A percentile compares a stretch with the other conserved stretches of the same genome.
Evolutionary conservation across 371 early-diverging fungal genomes (phyloP).

Genomic region (Apophysomyces elegans): DNA sequence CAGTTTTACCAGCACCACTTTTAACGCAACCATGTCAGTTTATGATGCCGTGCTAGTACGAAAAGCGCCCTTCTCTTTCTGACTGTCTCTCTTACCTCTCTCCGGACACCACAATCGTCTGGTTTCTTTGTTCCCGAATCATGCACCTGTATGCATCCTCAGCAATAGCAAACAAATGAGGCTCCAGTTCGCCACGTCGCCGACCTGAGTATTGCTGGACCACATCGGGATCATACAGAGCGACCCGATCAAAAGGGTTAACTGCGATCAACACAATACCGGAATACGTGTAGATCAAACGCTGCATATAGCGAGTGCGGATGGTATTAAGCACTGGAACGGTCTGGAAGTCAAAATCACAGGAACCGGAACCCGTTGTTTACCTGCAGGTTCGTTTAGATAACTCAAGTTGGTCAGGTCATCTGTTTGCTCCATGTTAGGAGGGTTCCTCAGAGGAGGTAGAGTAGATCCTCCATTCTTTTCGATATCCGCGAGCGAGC

Average conservation of each 20-base stretch:
- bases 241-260: conserved; percentile 92
- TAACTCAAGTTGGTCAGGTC: conserved; percentile 89
- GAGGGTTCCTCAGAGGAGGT: conserved; percentile 91
- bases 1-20: conserved; percentile 95
- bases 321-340: conserved; percentile 81
- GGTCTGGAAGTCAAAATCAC: background rate
- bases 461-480: conserved; percentile 65
- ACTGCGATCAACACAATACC: conserved; percentile 97
- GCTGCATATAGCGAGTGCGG: conserved; percentile 78
- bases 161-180: conserved; percentile 99
- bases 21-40: background rate
- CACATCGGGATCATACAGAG: conserved; percentile 84
- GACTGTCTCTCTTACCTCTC: conserved; percentile 67
- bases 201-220: conserved; percentile 93
- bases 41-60: background rate
- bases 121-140: conserved; percentile 90
- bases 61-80: background rate
- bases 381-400: conserved; percentile 87
- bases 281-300: conserved; percentile 97
- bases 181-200: conserved; percentile 93
- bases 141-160: conserved; percentile 97
- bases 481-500: conserved; percentile 70
- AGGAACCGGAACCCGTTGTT: conserved; percentile 9
- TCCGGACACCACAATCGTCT: conserved; percentile 98
- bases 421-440: conserved; percentile 83